Evolutionary conservation across 1,284 basidiomycete genomes (phyloP).

Genomic region (Tilletia caries): DNA sequence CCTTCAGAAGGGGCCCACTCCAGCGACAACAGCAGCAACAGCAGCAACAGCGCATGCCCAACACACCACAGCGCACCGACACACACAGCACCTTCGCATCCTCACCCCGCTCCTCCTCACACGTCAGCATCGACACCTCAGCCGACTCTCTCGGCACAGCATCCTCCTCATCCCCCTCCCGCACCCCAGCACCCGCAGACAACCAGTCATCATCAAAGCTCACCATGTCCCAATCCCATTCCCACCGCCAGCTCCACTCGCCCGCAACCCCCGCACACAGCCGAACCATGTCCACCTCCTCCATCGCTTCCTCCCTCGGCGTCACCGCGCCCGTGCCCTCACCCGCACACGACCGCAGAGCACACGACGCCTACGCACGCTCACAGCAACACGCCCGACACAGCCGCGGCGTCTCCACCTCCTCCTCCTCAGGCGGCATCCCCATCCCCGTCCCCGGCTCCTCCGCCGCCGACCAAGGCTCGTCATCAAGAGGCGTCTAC

Average conservation of each 20-base stretch:
- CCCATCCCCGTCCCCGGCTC: background rate
- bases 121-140: background rate
- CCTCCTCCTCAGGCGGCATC: background rate
- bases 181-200: background rate
- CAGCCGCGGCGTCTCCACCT: background rate
- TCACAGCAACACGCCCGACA: slow-evolving; percentile 6
- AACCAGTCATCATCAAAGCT: no score
- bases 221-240: no score
- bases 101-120: background rate
- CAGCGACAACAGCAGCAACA: background rate
- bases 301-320: background rate
- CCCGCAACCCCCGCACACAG: background rate
- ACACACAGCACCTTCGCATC: background rate
- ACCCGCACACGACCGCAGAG: slow-evolving; percentile 4
- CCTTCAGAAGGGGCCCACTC: background rate
- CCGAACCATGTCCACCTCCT: background rate
- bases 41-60: background rate
- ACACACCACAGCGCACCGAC: background rate
- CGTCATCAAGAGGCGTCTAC: no score
- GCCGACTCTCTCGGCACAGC: background rate
- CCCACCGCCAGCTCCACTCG: background rate
- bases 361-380: slow-evolving; percentile 5
- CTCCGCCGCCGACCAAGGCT: no score
- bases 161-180: background rate
- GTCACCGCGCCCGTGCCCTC: background rate